Conservation (phyloP, 2,329 filamentous ascomycete species). For the Raffaelea arxii region DNA sequence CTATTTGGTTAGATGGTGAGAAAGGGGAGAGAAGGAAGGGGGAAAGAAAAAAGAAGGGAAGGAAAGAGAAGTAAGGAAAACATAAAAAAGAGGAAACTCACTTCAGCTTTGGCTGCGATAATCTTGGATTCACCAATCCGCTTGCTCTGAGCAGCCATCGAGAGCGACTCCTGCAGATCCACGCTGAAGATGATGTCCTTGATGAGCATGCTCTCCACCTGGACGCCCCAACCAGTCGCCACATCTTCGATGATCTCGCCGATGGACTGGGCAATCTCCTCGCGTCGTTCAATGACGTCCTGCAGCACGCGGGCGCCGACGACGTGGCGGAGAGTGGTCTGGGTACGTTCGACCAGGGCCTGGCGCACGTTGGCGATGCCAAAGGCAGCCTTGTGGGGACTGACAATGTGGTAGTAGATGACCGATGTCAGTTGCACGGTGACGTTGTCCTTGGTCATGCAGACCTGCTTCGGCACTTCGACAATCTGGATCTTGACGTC, state of each 20-base stretch:
- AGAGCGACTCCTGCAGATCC: conserved; percentile 90
- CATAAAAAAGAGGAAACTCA: neutral
- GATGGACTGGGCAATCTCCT: conserved; percentile 92
- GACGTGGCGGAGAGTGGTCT: conserved; percentile 89
- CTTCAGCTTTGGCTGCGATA: conserved; percentile 88
- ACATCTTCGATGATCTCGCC: conserved; percentile 97
- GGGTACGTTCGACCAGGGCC: conserved; percentile 94
- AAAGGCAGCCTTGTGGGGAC: conserved; percentile 93
- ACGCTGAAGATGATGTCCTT: conserved; percentile 98
- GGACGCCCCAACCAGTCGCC: conserved; percentile 85
- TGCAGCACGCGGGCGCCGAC: conserved; percentile 92
- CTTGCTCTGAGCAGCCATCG: conserved; percentile 98
- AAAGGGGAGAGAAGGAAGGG: neutral
- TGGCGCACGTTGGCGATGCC: conserved; percentile 91
- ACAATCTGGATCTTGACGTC: conserved; percentile 99
- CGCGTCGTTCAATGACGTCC: conserved; percentile 95
- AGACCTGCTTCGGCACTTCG: conserved; percentile 90
- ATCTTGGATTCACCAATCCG: conserved; percentile 97
- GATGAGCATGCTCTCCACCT: conserved; percentile 97
- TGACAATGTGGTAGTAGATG: conserved; percentile 97
- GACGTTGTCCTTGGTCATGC: conserved; percentile 99
- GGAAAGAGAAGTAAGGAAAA: neutral
- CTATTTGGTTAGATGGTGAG: conserved; percentile 15
- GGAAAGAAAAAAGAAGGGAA: neutral
- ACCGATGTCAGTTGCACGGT: conserved; percentile 88